Base-by-base conservation (phyloP, 805 yeast genomes). In the Metschnikowia noctiluminum region DNA sequence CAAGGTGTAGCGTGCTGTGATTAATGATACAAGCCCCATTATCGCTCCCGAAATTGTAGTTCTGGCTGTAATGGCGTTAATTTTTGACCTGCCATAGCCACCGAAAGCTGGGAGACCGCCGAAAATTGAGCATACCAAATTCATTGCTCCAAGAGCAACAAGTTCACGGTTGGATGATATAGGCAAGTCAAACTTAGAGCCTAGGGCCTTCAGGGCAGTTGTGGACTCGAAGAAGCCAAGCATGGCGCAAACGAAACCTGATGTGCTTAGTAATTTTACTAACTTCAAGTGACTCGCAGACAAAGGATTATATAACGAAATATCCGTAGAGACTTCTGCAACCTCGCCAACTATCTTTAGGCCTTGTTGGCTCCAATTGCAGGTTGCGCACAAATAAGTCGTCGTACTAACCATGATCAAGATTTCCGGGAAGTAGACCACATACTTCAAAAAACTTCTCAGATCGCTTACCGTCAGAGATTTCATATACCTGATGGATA, bases 141-240 rank as follows among this genome's bases (percentile, higher is more conserved):
- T 92, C 47, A 86, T 81, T 12, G 79, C 67, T 1, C 99, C 98
- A 30, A 92, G 71, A 0, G 97, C 97, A 5, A 94, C 91, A 38
- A 92, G 70, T 63, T 92, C 99, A 51, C 97, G 78, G 64, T 94
- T 91, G 14, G 95, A 81, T 0, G 96, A 87, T 10, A 90, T 79
- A 0, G 89, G 84, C 34, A 79, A 62, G 53, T 87, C 85, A 53
- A 81, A 82, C n/a, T 77, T 73, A 1, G 91, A 77, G 0, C 95
- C 94, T 28, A 94, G 70, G 0, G 96, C 80, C 64, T 94, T 89
- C 15, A 91, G 87, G 0, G 97, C 97, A 0, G 96, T 90, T 0
- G 97, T 87, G 7, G 96, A 85, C 64, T 92, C 97, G 58, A 92
- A 87, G 62, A 92, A 89, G 0, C 98, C 98, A 35, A 92, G 69